Conservation (phyloP, 495 filamentous ascomycete species). For the Apiosordaria backusii region DNA sequence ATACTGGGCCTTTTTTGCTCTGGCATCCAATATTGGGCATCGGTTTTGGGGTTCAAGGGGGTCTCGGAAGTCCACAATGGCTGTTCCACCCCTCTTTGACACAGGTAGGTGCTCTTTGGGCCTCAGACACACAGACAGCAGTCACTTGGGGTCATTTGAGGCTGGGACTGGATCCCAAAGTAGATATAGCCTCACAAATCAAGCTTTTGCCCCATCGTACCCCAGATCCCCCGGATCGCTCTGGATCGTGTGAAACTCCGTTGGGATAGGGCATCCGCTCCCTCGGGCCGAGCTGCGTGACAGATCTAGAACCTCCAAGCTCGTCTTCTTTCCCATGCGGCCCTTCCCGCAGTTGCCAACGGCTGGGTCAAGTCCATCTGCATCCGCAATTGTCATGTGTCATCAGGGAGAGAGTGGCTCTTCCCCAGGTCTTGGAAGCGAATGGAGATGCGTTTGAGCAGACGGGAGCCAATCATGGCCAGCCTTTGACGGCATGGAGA, state of each 20-base stretch:
- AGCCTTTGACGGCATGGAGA: slow-evolving; percentile 10
- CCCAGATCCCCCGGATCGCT: slow-evolving; percentile 4
- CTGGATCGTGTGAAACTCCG: slow-evolving; percentile 11
- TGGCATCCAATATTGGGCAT: neutral
- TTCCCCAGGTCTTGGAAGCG: slow-evolving; percentile 22
- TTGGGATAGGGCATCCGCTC: slow-evolving; percentile 7
- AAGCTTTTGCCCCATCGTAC: slow-evolving; percentile 4
- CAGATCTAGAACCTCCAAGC: slow-evolving; percentile 11
- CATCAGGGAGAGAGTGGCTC: slow-evolving; percentile 19
- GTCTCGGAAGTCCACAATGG: neutral
- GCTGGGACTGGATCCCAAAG: neutral
- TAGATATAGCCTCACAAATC: slow-evolving; percentile 16
- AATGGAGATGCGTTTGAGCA: slow-evolving; percentile 16
- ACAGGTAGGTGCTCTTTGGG: neutral
- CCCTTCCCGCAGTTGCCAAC: slow-evolving; percentile 22
- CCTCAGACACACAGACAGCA: neutral
- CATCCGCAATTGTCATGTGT: slow-evolving; percentile 22
- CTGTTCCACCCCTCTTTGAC: neutral
- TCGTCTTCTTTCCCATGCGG: slow-evolving; percentile 19
- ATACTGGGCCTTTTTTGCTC: neutral
- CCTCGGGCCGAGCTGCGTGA: neutral
- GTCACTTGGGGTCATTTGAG: neutral
- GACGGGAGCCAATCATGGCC: slow-evolving; percentile 19
- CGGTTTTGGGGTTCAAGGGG: neutral
- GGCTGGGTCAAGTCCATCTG: slow-evolving; percentile 10